Conservation (phyloP, 495 filamentous ascomycete species). For the Tuber magnatum region DNA sequence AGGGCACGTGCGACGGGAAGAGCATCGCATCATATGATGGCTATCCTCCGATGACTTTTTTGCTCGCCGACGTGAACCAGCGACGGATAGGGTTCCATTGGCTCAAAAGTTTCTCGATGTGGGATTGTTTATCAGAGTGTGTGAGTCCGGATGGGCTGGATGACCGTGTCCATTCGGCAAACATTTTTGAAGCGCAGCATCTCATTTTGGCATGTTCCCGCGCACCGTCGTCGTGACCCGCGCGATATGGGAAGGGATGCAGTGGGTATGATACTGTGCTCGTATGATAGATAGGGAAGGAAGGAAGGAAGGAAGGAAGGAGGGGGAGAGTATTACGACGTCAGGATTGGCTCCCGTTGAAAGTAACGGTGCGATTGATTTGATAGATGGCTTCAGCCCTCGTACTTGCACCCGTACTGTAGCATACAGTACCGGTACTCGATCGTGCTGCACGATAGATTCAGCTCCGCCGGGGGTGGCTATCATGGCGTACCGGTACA, state of each 20-base stretch:
- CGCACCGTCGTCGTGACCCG: not conserved
- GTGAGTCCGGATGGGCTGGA: not conserved
- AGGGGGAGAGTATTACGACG: not conserved
- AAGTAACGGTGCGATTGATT: not conserved
- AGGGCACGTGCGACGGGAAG: not conserved
- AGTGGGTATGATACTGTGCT: not conserved
- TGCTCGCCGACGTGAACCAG: not conserved
- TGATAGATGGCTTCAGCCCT: not conserved
- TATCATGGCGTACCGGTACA: not conserved
- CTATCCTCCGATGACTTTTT: not conserved
- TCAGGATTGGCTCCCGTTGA: not conserved
- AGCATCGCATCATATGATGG: constrained; percentile 1
- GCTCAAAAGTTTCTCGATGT: not conserved
- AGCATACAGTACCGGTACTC: too few species aligned
- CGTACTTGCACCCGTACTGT: not conserved
- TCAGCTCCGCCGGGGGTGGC: not conserved
- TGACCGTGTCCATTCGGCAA: not conserved
- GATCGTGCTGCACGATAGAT: not conserved
- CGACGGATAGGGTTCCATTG: not conserved
- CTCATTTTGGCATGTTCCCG: not conserved
- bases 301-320: not conserved
- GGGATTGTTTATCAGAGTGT: not conserved
- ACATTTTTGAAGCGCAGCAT: not conserved
- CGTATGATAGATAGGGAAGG: not conserved
- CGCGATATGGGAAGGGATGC: not conserved